A percentile compares a stretch with the other conserved stretches of the same genome.
Conservation (phyloP, 2,329 filamentous ascomycete genomes). For the Fusarium humuli region DNA sequence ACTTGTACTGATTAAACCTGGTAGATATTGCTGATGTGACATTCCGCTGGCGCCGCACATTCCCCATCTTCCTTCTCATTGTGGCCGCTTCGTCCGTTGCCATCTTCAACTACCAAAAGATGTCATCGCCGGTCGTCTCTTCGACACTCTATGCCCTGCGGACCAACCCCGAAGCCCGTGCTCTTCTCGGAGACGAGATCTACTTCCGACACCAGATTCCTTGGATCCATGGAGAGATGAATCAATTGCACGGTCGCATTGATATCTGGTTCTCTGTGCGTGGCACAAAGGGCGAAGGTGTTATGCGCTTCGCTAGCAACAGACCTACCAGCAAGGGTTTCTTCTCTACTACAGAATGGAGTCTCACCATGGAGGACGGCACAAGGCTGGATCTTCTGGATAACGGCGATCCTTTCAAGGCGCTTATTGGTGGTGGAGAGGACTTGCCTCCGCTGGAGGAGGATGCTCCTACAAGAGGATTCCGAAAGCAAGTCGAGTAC, state of each 20-base stretch:
- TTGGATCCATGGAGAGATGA: conserved; percentile 88
- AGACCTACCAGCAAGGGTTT: conserved; percentile 69
- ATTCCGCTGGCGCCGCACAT: conserved; percentile 75
- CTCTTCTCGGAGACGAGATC: conserved; percentile 85
- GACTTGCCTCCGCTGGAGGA: conserved; percentile 52
- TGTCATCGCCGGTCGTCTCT: conserved; percentile 85
- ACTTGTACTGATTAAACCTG: conserved; percentile 2
- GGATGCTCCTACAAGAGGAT: conserved; percentile 59
- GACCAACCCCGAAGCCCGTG: conserved; percentile 79
- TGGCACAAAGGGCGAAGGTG: conserved; percentile 76
- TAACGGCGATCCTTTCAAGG: conserved; percentile 75
- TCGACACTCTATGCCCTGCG: conserved; percentile 93
- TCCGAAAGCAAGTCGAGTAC: conserved; percentile 60
- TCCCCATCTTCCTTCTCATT: conserved; percentile 83
- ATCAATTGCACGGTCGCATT: conserved; percentile 91
- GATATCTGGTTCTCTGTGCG: conserved; percentile 89
- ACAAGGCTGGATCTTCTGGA: conserved; percentile 78
- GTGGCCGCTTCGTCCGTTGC: conserved; percentile 79
- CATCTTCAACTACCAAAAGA: conserved; percentile 99
- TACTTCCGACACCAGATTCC: conserved; percentile 83
- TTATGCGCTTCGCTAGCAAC: conserved; percentile 84
- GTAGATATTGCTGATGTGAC: conserved; percentile 57
- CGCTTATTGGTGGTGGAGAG: conserved; percentile 58
- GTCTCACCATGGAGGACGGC: conserved; percentile 74
- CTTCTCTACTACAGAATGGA: conserved; percentile 95